Conservation (phyloP, 179 eudicot genomes). For the Beta corolliflora region DNA sequence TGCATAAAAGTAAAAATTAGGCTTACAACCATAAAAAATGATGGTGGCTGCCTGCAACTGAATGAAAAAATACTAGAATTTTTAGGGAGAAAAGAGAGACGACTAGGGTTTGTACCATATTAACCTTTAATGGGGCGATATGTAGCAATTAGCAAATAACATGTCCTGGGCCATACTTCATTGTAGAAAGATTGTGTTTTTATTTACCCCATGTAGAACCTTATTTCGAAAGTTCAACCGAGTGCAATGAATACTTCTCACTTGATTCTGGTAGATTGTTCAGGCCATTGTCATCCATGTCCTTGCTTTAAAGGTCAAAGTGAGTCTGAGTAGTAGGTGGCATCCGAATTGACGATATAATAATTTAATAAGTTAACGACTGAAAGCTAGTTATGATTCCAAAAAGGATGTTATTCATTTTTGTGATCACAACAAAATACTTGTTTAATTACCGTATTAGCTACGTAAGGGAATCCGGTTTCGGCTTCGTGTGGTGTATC, state of each 20-base stretch:
- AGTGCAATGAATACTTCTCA: background rate
- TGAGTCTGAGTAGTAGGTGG: constrained; percentile 7
- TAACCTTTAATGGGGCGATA: too few relatives aligned
- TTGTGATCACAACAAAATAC: background rate
- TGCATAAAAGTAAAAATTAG: too few relatives aligned
- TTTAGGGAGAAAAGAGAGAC: too few relatives aligned
- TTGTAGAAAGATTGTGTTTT: too few relatives aligned
- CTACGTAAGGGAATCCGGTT: constrained; percentile 10
- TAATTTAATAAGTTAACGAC: background rate
- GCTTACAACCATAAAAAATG: too few relatives aligned
- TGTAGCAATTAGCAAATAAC: too few relatives aligned
- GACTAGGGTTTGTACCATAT: too few relatives aligned
- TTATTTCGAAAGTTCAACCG: background rate
- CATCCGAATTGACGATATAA: background rate
- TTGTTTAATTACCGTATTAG: constrained; percentile 6
- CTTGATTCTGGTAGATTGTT: background rate
- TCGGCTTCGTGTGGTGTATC: constrained; percentile 27
- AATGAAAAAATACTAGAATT: too few relatives aligned
- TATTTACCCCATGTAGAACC: too few relatives aligned
- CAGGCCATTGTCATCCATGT: background rate
- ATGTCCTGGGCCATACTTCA: too few relatives aligned
- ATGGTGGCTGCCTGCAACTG: too few relatives aligned
- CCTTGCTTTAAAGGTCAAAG: background rate
- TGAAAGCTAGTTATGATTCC: constrained; percentile 9
- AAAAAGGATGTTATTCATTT: background rate